Base-by-base conservation (phyloP, 2,329 filamentous ascomycete genomes). In the Botryotinia narcissicola region DNA sequence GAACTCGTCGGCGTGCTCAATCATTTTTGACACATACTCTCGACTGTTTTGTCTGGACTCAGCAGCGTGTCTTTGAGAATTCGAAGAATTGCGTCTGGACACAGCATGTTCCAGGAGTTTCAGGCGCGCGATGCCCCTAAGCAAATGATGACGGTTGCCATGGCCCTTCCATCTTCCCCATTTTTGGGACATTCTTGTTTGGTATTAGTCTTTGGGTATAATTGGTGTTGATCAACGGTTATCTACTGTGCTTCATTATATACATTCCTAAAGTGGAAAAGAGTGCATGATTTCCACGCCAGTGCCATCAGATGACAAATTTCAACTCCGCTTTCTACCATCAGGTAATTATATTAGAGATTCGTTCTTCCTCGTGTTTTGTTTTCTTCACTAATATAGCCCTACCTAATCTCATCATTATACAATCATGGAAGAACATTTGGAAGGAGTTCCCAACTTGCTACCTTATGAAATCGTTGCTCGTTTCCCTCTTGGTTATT, bases 401-500 rank as follows among this genome's bases (percentile, higher is more conserved):
- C 18, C 10, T 57, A 10, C 10, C 8, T 7, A 22, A 57, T 9
- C 10, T 40, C 35, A 20, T 25, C 4, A 48, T 16, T 46, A 37
- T 48, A 32, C 37, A 48, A 25, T 18, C 29, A 48, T 66, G 44
- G 20, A 14, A 25, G 63, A 48, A 46, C 42, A 46, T 32, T 25
- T 71, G 32, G 60, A 71, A 29, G 60, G 60, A 18, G 42, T 35
- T 16, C 10, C 70, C 20, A 51, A 18, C 32, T 44, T 64, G n/a
- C n/a, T 42, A 25, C 60, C 46, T 9, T 44, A 64, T 22, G 60
- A 59, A 6, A 46, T 71, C 8, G 29, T 71, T 57, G 59, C 35
- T 25, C 46, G 60, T n/a, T 64, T 71, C 20, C 35, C 46, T 18
- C 37, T 51, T 37, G 71, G 40, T 20, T 70, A 66, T 25, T 76